Evolutionary conservation across 2,329 filamentous ascomycete genomes (phyloP).

Genomic region (Fusarium secorum): DNA sequence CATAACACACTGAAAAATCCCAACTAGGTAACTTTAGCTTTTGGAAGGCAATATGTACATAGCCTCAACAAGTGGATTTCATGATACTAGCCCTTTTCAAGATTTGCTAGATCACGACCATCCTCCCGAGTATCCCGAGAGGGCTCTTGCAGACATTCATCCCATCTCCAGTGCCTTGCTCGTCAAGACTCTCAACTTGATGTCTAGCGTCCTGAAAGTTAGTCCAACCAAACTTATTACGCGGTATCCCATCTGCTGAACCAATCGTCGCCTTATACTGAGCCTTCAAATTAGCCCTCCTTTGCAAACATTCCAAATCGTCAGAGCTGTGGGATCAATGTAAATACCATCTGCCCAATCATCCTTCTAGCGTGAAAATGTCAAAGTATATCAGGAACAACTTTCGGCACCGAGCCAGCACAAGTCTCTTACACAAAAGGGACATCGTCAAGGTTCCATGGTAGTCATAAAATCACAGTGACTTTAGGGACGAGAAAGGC

Average conservation of each 20-base stretch:
- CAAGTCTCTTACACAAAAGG: no score
- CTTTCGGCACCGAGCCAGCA: no score
- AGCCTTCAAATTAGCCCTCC: not conserved
- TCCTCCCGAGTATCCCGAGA: not conserved
- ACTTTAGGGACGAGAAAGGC: fast-evolving
- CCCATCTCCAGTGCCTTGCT: not conserved
- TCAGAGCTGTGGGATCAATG: no score
- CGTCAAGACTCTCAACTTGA: not conserved
- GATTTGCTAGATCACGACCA: not conserved
- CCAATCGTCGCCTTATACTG: fast-evolving
- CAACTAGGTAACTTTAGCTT: no score
- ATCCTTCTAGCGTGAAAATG: no score
- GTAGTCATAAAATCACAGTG: no score
- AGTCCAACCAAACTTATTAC: not conserved
- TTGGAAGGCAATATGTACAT: no score
- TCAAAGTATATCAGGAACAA: no score
- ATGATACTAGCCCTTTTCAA: no score
- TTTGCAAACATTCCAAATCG: fast-evolving
- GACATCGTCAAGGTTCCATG: no score
- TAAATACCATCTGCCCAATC: fast-evolving
- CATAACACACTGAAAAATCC: no score
- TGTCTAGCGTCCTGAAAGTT: fast-evolving
- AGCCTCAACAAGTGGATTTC: no score
- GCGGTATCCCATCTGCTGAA: fast-evolving
- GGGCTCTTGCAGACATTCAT: fast-evolving